These are phyloP conservation scores for Neospora caninum DNA, from an alignment of 169 alveolate species.

Conservation along the genomic window DNA sequence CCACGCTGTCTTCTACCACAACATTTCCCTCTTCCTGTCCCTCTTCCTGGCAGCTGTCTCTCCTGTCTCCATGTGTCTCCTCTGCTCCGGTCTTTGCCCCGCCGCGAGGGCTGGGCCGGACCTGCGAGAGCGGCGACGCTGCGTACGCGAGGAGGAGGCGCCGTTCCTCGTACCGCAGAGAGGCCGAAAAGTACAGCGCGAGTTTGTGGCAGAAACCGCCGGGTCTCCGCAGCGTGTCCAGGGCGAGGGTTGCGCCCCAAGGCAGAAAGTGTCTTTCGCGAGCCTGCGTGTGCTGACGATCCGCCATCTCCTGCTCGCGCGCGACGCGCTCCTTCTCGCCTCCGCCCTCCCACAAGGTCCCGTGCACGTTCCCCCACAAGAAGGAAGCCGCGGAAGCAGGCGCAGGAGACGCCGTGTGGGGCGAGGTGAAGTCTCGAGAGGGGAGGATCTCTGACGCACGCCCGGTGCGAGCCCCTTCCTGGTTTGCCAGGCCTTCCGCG, in stretches of 20 bases:
- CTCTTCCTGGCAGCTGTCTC: background rate
- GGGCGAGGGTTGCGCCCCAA: background rate
- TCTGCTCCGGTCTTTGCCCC: no score
- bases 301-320: background rate
- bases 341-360: background rate
- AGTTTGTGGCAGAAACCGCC: conserved; percentile 37
- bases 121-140: background rate
- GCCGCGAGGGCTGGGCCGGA: background rate
- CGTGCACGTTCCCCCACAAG: background rate
- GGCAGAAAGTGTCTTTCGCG: conserved; percentile 10
- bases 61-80: background rate
- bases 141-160: background rate
- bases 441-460: background rate
- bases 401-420: background rate
- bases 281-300: background rate
- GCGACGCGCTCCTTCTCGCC: background rate
- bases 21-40: no score
- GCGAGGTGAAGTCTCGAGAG: background rate
- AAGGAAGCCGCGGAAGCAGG: background rate
- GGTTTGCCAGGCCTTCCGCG: no score
- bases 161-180: background rate
- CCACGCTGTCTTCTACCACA: background rate
- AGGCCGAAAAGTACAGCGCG: background rate
- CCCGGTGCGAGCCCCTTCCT: background rate
- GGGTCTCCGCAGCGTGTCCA: background rate